Evolutionary conservation across 1,284 basidiomycete species (phyloP).

Genomic region (Athelia psychrophila): DNA sequence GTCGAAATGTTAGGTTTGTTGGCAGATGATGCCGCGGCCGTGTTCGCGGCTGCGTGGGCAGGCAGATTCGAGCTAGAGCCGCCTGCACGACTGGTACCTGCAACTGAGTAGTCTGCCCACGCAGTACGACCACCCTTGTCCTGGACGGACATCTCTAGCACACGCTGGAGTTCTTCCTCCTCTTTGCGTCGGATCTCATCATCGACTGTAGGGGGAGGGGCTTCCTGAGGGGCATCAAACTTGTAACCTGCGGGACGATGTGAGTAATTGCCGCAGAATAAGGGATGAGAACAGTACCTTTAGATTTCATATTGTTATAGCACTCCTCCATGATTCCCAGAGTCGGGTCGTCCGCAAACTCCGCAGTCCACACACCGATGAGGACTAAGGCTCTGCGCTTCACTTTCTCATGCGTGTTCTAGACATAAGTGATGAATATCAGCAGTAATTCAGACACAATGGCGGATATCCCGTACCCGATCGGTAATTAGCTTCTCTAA

Average conservation of each 20-base stretch:
- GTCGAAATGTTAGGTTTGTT: slow-evolving; percentile 11
- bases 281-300: slow-evolving; percentile 52
- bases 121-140: slow-evolving; percentile 78
- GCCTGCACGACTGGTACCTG: slow-evolving; percentile 38
- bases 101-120: slow-evolving; percentile 42
- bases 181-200: slow-evolving; percentile 81
- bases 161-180: slow-evolving; percentile 91
- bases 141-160: slow-evolving; percentile 84
- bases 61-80: slow-evolving; percentile 29
- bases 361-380: slow-evolving; percentile 83
- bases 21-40: slow-evolving; percentile 17
- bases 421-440: slow-evolving; percentile 5
- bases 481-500: slow-evolving; percentile 87
- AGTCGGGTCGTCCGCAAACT: slow-evolving; percentile 79
- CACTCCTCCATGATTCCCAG: slow-evolving; percentile 93
- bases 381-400: slow-evolving; percentile 72
- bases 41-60: slow-evolving; percentile 13
- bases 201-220: slow-evolving; percentile 66
- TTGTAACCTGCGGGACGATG: slow-evolving; percentile 57
- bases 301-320: slow-evolving; percentile 78
- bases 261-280: background rate
- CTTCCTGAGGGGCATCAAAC: slow-evolving; percentile 65
- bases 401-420: slow-evolving; percentile 91
- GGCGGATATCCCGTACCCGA: slow-evolving; percentile 57
- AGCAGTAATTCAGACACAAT: slow-evolving; percentile 1